Conservation (phyloP, 169 alveolate species). For the Eimeria praecox region DNA sequence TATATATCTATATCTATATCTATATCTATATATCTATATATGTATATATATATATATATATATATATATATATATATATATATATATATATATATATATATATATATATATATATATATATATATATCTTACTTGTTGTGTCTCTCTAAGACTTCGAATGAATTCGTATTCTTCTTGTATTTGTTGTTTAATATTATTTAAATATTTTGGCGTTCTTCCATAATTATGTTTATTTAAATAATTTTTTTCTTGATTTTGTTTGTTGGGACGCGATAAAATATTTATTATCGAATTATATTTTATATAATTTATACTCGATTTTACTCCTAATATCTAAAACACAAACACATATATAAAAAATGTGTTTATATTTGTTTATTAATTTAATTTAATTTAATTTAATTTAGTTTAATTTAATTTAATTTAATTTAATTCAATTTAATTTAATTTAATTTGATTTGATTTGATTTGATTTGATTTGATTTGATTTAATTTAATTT, state of each 20-base stretch:
- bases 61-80: no score
- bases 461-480: no score
- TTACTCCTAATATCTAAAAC: constrained; percentile 45
- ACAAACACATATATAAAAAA: background rate
- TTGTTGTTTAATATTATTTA: background rate
- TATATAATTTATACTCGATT: constrained; percentile 4
- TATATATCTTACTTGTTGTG: no score
- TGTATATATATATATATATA: no score
- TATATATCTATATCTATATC: no score
- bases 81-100: no score
- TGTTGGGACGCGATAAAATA: constrained; percentile 38
- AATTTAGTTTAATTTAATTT: no score
- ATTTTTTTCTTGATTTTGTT: background rate
- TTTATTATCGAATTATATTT: constrained; percentile 48
- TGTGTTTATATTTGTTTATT: background rate
- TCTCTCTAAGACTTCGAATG: constrained; percentile 25
- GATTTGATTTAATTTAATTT: no score
- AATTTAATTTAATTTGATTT: no score
- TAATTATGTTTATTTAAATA: constrained; percentile 5
- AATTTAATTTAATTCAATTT: no score
- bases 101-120: background rate
- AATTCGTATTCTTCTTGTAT: constrained; percentile 26
- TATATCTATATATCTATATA: no score
- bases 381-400: background rate
- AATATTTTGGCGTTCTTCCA: constrained; percentile 46